These are phyloP conservation scores for Pichia sp. DNA, from an alignment of 1,139 yeast genomes.

Conservation along the genomic window DNA sequence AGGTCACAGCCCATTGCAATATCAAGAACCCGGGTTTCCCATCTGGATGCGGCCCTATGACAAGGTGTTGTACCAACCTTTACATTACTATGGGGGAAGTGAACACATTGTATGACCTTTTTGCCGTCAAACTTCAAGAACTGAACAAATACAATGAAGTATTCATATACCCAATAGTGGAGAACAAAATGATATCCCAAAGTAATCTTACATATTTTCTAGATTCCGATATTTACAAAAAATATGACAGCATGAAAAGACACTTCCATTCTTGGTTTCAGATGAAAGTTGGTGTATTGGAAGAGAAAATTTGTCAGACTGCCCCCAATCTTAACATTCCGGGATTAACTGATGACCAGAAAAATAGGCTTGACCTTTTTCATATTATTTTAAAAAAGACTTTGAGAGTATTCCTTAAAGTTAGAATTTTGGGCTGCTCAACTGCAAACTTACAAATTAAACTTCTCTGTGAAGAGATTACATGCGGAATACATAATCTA, in stretches of 20 bases:
- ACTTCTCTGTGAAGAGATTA: conserved; percentile 19
- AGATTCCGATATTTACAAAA: conserved; percentile 12
- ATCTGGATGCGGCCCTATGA: not conserved
- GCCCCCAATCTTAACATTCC: not conserved
- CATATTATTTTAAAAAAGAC: conserved; percentile 21
- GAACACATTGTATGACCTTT: conserved; percentile 21
- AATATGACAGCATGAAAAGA: conserved; percentile 17
- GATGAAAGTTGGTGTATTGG: conserved; percentile 9
- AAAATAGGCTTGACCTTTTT: conserved; percentile 11
- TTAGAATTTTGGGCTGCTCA: conserved; percentile 21
- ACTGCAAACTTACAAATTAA: conserved; percentile 21
- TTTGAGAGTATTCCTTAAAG: conserved; percentile 18
- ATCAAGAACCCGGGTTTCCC: not conserved
- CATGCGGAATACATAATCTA: conserved; percentile 16
- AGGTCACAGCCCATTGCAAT: not conserved
- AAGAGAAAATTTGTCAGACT: conserved; percentile 9
- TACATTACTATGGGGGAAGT: conserved; percentile 21
- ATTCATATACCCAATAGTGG: conserved; percentile 8
- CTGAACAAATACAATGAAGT: conserved; percentile 8
- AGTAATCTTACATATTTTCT: conserved; percentile 12
- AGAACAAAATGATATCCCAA: not conserved
- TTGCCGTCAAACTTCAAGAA: conserved; percentile 9
- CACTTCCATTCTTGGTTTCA: conserved; percentile 23
- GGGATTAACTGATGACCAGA: not conserved
- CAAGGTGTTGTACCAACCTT: conserved; percentile 16